Evolutionary conservation across 176 grass and related monocot genomes (phyloP).

Genomic region (barley (Hordeum vulgare)): MorexV3_pseudomolecules_assembly NC_058521.1:421149092-421149591

Average conservation of each 20-base stretch:
- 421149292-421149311: background rate
- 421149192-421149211: constrained; percentile 26
- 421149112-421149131: background rate
- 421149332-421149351: background rate
- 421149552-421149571: background rate
- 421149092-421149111: background rate
- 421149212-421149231: background rate
- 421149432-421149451: constrained; percentile 32
- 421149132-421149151: background rate
- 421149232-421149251: constrained; percentile 28
- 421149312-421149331: background rate
- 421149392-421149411: constrained; percentile 18
- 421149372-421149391: constrained; percentile 48
- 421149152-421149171: background rate
- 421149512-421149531: background rate
- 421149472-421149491: background rate
- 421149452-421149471: constrained; percentile 23
- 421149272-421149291: background rate
- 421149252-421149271: constrained; percentile 8
- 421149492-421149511: background rate
- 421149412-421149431: constrained; percentile 9
- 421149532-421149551: constrained; percentile 4
- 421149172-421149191: constrained; percentile 19
- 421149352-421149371: constrained; percentile 7
- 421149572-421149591: background rate